These are phyloP conservation scores for Acanthamoeba lenticulata DNA, from an alignment of 208 protist genomes.

Conservation along the genomic window DNA sequence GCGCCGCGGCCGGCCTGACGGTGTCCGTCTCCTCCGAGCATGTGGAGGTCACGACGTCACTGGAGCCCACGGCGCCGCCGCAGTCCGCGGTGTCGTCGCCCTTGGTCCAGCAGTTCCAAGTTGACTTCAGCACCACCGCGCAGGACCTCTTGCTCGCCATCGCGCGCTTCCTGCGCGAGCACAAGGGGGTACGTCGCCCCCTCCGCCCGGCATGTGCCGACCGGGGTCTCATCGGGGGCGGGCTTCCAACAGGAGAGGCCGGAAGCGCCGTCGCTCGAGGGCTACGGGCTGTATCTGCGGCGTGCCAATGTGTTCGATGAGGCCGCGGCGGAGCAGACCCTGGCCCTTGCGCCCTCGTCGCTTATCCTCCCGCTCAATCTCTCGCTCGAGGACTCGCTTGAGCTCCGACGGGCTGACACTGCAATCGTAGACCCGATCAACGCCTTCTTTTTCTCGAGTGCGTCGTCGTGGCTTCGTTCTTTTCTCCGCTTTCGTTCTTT, in stretches of 20 bases:
- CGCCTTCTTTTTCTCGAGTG: neutral
- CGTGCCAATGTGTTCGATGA: neutral
- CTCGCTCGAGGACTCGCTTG: neutral
- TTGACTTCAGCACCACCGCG: slow-evolving; percentile 38
- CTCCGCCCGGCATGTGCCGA: neutral
- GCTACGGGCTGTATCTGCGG: neutral
- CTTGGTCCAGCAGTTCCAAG: neutral
- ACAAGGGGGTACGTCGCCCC: neutral
- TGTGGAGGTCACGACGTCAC: no score
- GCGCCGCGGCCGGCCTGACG: no score
- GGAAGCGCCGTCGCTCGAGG: neutral
- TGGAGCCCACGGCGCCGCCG: no score
- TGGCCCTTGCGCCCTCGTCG: neutral
- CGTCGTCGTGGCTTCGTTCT: neutral
- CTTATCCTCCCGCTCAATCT: neutral
- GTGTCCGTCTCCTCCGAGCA: no score
- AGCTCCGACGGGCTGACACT: neutral
- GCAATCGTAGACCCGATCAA: neutral
- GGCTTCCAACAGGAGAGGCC: neutral
- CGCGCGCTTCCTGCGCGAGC: neutral
- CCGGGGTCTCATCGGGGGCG: neutral
- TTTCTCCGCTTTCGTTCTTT: neutral
- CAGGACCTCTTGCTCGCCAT: neutral
- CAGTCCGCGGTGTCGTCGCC: neutral
- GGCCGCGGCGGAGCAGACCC: neutral